Base-by-base conservation (phyloP, 805 yeast genomes). In the Lipomyces chichibuensis region DNA sequence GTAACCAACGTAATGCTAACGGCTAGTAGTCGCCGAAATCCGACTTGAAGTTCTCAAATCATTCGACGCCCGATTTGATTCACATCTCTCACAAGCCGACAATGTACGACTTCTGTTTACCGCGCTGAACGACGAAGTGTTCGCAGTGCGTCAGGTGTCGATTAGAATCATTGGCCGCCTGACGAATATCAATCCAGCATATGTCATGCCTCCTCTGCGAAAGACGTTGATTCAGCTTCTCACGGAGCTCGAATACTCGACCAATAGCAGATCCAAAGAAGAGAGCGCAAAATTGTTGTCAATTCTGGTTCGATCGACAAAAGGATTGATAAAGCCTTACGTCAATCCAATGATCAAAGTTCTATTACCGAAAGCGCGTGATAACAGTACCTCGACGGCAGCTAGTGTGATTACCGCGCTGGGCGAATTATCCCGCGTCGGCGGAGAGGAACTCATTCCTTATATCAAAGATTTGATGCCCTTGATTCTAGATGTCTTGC, bases 71-170 rank as follows among this genome's bases (percentile, higher is more conserved):
- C 84, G 84, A 65, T 90, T 94, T 76, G 98, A 95, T 74, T 91
- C 97, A 0, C 98, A 95, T 74, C 78, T 95, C 39, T 91, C 98
- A 0, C 98, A 95, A 76, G 96, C 97, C 0, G 96, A 91, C 67
- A 93, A 92, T 76, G 94, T 93, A 39, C 83, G 91, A 63, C 78
- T 93, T 14, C 80, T 95, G 27, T 91, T 94, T 74, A 90, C 93
- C 81, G 94, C 97, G 0, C 80, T 94, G 65, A 91, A 95, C 75
- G 99, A 95, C 78, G 98, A 94, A 77, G 85, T 85, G 1, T 95
- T 95, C 75, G 87, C 86, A 11, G 89, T 95, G 11, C 84, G 97
- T 64, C 87, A 90, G 73, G 89, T 87, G 17, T 89, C 97, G 0
- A 85, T 94, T 43, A 83, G 83, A 60, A 84, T 93, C 11, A 85